Conservation (phyloP, 1,139 yeast genomes). For the Zhuliangozyma blackwelliae region DNA sequence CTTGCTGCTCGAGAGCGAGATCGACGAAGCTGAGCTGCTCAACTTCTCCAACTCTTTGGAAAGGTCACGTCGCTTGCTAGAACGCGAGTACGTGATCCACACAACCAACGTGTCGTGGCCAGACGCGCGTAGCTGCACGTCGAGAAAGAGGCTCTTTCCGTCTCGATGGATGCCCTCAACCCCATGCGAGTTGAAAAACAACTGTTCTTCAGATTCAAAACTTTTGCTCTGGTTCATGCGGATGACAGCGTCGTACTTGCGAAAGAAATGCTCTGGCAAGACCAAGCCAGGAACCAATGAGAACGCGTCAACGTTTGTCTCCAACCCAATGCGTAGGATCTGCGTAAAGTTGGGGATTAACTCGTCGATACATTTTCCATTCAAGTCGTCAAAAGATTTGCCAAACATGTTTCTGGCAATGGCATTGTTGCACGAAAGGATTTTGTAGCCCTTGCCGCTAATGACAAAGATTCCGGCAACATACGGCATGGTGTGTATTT, state of each 20-base stretch:
- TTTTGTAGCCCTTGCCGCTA: slow-evolving; percentile 41
- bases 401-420: slow-evolving; percentile 81
- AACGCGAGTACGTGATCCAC: slow-evolving; percentile 86
- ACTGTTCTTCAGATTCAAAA: slow-evolving; percentile 26
- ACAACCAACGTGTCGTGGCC: slow-evolving; percentile 56
- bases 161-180: slow-evolving; percentile 65
- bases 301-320: slow-evolving; percentile 33
- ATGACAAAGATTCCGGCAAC: slow-evolving; percentile 83
- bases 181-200: slow-evolving; percentile 62
- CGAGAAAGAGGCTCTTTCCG: slow-evolving; percentile 62
- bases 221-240: slow-evolving; percentile 10
- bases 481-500: slow-evolving; percentile 74
- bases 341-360: slow-evolving; percentile 64
- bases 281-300: slow-evolving; percentile 53
- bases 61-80: slow-evolving; percentile 18
- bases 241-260: slow-evolving; percentile 46
- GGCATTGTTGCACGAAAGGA: slow-evolving; percentile 72
- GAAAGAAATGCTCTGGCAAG: slow-evolving; percentile 83
- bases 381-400: slow-evolving; percentile 42
- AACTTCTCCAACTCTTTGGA: slow-evolving; percentile 24
- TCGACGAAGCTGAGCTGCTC: slow-evolving; percentile 19
- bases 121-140: slow-evolving; percentile 75
- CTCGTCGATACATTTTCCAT: slow-evolving; percentile 47
- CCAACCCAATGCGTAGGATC: slow-evolving; percentile 47
- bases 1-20: slow-evolving; percentile 8